Base-by-base conservation (phyloP, 495 filamentous ascomycete species). In the Neohortaea acidophila region DNA sequence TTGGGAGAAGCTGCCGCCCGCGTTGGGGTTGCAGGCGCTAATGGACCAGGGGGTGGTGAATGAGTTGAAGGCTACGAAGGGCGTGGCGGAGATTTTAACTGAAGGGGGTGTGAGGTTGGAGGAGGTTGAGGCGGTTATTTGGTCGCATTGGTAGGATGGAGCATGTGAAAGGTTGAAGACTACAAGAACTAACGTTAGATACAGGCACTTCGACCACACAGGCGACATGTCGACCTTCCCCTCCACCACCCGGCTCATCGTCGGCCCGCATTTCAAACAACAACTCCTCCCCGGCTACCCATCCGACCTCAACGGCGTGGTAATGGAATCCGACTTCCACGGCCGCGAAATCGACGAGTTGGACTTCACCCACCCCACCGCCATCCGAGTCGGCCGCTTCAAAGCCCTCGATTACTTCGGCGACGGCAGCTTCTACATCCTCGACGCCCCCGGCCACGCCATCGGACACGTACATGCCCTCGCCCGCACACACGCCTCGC, bases 401-500 rank as follows among this genome's bases (percentile, higher is more conserved):
- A 39, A 43, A 14, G 76, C 72, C 0, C 45, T 67, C 13, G 77
- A 82, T 51, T 77, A 70, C 45, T 51, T 55, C 36, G 35, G 46
- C 10, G 66, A 68, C 36, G 64, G 66, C 10, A 64, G 28, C 49
- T 60, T 51, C 60, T 66, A 52, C 36, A 47, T 69, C 12, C 57
- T 69, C 10, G 49, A 61, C 14, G 55, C 50, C 6, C 65, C 65
- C 0, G 66, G 66, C 1, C 66, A 69, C 41, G 47, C 62, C 4
- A 41, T 59, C 3, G 64, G 61, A n/a, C 64, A 69, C 45, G 32
- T 68, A 5, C 56, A 50, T 26, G 65, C 45, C 9, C 42, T 69
- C 2, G 61, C 55, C 1, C 57, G 65, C 18, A 61, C 59, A 4
- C 86, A 74, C 3, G 84, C 85, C 44, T 94, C 56, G 0, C 87